Conservation (phyloP, 495 filamentous ascomycete genomes). For the Xylaria flabelliformis region DNA sequence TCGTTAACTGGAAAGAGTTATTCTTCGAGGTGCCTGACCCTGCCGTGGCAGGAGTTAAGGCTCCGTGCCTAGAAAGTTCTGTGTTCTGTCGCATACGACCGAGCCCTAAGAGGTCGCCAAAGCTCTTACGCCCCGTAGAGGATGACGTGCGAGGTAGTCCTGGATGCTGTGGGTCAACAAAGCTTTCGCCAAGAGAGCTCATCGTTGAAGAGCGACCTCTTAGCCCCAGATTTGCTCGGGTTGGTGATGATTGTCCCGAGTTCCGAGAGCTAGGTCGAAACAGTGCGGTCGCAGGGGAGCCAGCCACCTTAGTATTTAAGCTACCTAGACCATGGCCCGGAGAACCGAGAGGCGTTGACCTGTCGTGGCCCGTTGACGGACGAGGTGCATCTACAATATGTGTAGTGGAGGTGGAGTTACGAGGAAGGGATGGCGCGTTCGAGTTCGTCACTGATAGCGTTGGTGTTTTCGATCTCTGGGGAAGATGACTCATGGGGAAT, state of each 20-base stretch:
- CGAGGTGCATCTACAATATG: conserved; percentile 55
- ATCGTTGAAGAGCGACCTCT: conserved; percentile 89
- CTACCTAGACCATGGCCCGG: conserved; percentile 32
- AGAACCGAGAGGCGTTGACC: conserved; percentile 46
- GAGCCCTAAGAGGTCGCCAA: conserved; percentile 84
- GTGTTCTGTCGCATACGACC: conserved; percentile 79
- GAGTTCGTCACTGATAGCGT: conserved; percentile 41
- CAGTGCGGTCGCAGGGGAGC: conserved; percentile 61
- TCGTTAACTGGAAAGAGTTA: conserved; percentile 70
- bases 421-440: conserved; percentile 37
- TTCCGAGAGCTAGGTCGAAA: conserved; percentile 69
- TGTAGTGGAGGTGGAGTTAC: conserved; percentile 37
- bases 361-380: conserved; percentile 54
- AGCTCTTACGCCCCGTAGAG: conserved; percentile 86
- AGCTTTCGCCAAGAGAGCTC: conserved; percentile 72
- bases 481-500: conserved; percentile 74
- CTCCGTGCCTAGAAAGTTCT: conserved; percentile 67
- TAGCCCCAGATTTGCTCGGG: conserved; percentile 57
- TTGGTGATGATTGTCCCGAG: conserved; percentile 77
- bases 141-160: conserved; percentile 72
- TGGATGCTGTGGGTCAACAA: conserved; percentile 64
- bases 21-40: conserved; percentile 70
- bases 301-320: conserved; percentile 27
- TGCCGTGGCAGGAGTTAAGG: conserved; percentile 69
- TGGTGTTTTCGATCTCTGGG: conserved; percentile 62